Evolutionary conservation across 2,329 filamentous ascomycete genomes (phyloP).

Genomic region (Fulvia fulva): DNA sequence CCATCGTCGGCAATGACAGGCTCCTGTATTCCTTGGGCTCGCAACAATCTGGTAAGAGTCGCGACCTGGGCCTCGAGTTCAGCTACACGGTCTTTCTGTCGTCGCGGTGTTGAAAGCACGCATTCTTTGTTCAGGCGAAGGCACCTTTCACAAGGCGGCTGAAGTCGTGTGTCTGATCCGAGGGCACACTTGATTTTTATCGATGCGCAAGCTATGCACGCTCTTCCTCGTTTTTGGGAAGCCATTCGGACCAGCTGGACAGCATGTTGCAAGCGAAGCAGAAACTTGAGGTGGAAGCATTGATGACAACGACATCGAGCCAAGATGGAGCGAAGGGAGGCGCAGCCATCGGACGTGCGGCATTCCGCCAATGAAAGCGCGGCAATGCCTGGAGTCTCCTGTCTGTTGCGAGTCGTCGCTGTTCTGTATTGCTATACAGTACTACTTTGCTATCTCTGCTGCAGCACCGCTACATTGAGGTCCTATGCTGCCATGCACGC

Average conservation of each 20-base stretch:
- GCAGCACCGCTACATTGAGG: too few species aligned
- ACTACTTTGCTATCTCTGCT: too few species aligned
- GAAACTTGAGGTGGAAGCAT: not conserved
- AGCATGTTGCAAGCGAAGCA: not conserved
- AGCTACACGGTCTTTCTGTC: slow-evolving; percentile 23
- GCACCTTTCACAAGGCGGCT: slow-evolving; percentile 29
- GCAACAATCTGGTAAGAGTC: slow-evolving; percentile 25
- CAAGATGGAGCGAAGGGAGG: not conserved
- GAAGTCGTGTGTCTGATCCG: slow-evolving; percentile 10
- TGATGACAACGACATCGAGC: not conserved
- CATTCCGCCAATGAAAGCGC: not conserved
- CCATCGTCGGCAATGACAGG: not conserved
- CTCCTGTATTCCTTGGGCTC: slow-evolving; percentile 23
- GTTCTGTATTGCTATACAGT: too few species aligned
- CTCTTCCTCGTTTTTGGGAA: slow-evolving; percentile 19
- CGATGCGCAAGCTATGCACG: slow-evolving; percentile 22
- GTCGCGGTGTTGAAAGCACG: slow-evolving; percentile 22
- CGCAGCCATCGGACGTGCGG: not conserved
- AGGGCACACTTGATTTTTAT: slow-evolving; percentile 30
- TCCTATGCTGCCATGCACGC: not conserved
- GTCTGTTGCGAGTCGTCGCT: not conserved
- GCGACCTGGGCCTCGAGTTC: slow-evolving; percentile 32
- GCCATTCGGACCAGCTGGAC: not conserved
- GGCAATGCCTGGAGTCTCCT: not conserved
- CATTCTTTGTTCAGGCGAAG: slow-evolving; percentile 28